Base-by-base conservation (phyloP, 495 filamentous ascomycete species). In the Hypomontagnella submonticulosa region DNA sequence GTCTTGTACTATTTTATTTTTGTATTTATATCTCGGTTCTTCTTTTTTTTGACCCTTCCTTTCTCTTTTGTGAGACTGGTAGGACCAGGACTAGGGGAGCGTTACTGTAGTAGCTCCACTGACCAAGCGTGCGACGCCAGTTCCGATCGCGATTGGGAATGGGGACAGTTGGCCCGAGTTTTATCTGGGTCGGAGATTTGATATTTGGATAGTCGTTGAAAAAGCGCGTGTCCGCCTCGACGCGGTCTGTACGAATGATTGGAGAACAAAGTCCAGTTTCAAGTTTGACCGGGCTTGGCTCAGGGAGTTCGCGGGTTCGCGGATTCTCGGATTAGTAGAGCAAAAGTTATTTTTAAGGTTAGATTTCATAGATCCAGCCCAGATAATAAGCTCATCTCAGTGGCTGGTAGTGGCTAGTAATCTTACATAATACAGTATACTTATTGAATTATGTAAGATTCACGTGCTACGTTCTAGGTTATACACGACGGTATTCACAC, bases 91-190 rank as follows among this genome's bases (percentile, higher is more conserved):
- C 32, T 64, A 59, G 9, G 23, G 42, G 36, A 32, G 33, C 12
- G 30, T n/a, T 57, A 7, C 30, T 42, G 49, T 32, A 61, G 49
- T 32, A 61, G 57, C 64, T 67, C 64, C 64, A 67, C 64, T 15
- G 57, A 44, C 16, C 42, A 57, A 62, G 48, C 32, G 64, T 67
- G 64, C 64, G 41, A 67, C 64, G 49, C 64, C 64, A 63, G 47
- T 62, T 63, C 57, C 58, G 61, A 66, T 66, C 61, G 61, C 57
- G 66, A 65, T 69, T 61, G 66, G 56, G 23, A 65, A 64, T 59
- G 36, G 51, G 52, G 38, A 23, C 23, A 53, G 51, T 27, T 57
- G 66, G 57, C 18, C 66, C 66, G 51, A 57, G 66, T 66, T 69
- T 49, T 57, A 36, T 48, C 33, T 53, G 47, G 53, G 53, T 59